phyloP scores from a whole-genome alignment of 2,329 filamentous ascomycete genomes.

The Rutstroemia sydowiana region DNA sequence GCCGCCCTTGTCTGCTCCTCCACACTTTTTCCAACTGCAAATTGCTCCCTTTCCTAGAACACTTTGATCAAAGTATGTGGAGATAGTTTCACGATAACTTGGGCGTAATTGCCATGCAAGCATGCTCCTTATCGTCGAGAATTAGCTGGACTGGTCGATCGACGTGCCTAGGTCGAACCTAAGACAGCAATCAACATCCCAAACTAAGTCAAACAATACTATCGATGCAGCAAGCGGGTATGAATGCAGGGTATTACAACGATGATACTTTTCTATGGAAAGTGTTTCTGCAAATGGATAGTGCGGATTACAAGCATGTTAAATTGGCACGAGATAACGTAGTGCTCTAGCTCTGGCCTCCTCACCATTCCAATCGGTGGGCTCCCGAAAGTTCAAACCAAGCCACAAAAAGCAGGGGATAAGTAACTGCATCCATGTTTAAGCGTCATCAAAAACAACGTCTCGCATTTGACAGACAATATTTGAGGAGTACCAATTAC shows the following conservation, averaged over 20 bases:
- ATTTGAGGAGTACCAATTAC: constrained; percentile 19
- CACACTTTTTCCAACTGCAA: constrained; percentile 24
- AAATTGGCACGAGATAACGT: constrained; percentile 11
- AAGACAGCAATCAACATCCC: constrained; percentile 16
- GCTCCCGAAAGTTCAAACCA: constrained; percentile 11
- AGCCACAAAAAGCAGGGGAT: constrained; percentile 16
- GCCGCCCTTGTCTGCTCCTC: constrained; percentile 22
- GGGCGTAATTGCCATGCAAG: constrained; percentile 10
- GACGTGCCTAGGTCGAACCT: constrained; percentile 11
- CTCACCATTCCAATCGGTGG: constrained; percentile 18
- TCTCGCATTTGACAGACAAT: constrained; percentile 17
- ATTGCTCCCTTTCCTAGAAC: constrained; percentile 17
- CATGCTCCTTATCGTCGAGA: constrained; percentile 23
- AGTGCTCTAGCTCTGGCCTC: constrained; percentile 14
- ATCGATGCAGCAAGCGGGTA: constrained; percentile 12
- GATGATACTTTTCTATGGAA: constrained; percentile 31
- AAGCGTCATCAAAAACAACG: constrained; percentile 14
- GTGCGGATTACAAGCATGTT: constrained; percentile 13
- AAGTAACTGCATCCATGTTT: constrained; percentile 9
- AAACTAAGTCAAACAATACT: constrained; percentile 12
- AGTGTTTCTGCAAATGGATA: constrained; percentile 37
- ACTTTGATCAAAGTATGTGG: constrained; percentile 16
- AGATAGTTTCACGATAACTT: constrained; percentile 25
- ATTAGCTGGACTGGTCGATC: constrained; percentile 13
- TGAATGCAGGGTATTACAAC: constrained; percentile 16